Evolutionary conservation across 352 stramenopile species (phyloP).

Genomic region (Blastocystis sp.): DNA sequence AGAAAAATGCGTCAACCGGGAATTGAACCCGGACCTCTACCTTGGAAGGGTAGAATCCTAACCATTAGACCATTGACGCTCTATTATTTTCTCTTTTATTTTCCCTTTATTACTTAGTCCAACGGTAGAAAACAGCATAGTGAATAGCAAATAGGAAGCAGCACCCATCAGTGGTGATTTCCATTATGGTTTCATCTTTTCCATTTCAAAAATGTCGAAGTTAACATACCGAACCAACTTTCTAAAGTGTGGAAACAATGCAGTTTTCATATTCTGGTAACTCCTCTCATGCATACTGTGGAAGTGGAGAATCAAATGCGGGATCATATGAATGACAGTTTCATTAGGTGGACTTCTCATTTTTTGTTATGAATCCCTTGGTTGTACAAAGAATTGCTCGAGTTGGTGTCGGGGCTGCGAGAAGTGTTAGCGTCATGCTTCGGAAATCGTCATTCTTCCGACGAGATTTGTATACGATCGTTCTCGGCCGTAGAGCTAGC

Average conservation of each 20-base stretch:
- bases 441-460: slow-evolving; percentile 12
- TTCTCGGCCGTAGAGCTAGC: not conserved
- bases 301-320: not conserved
- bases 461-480: not conserved
- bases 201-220: too few relatives aligned
- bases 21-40: slow-evolving; percentile 51
- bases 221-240: too few relatives aligned
- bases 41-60: slow-evolving; percentile 53
- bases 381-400: not conserved
- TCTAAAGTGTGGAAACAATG: too few relatives aligned
- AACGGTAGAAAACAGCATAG: not conserved
- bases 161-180: not conserved
- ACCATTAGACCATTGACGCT: slow-evolving; percentile 53
- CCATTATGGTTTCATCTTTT: not conserved
- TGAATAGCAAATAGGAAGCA: not conserved
- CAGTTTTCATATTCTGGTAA: too few relatives aligned
- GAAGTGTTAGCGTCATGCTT: not conserved
- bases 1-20: slow-evolving; percentile 42
- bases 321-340: not conserved
- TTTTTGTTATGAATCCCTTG: slow-evolving; percentile 10
- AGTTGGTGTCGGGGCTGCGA: not conserved
- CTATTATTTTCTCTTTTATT: not conserved
- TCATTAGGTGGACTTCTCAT: not conserved
- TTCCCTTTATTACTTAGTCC: not conserved
- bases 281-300: too few relatives aligned